These are phyloP conservation scores for Xylaria sp. DNA, from an alignment of 2,329 filamentous ascomycete species.

Conservation along the genomic window DNA sequence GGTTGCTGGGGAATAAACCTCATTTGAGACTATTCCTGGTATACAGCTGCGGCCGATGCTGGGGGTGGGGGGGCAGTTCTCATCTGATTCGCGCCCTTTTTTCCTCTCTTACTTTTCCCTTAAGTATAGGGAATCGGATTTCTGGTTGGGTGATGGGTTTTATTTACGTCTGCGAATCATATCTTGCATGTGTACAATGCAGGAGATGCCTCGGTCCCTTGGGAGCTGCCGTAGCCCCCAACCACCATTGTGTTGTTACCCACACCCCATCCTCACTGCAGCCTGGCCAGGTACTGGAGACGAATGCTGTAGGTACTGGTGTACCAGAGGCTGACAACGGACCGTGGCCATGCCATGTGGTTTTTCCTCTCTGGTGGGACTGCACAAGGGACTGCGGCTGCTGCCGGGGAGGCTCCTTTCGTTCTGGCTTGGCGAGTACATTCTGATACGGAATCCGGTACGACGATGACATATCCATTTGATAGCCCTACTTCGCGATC, in stretches of 20 bases:
- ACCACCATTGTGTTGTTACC: constrained; percentile 5
- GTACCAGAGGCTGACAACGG: not conserved
- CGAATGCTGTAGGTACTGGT: not conserved
- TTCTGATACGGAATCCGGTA: constrained; percentile 7
- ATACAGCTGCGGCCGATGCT: not conserved
- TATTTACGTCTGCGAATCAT: constrained; percentile 26
- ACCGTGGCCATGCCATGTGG: constrained; percentile 26
- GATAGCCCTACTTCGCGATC: not conserved
- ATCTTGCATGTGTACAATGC: constrained; percentile 13
- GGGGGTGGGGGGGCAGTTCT: not conserved
- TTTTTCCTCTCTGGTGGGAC: constrained; percentile 18
- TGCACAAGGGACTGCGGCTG: constrained; percentile 27
- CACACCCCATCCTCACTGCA: constrained; percentile 15
- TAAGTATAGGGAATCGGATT: not conserved
- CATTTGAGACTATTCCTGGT: constrained; percentile 16
- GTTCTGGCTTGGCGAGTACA: constrained; percentile 21
- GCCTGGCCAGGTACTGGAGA: not conserved
- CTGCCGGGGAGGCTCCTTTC: constrained; percentile 18
- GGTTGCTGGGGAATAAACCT: constrained; percentile 4
- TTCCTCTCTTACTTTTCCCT: not conserved
- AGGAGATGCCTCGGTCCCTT: constrained; percentile 13
- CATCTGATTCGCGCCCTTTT: constrained; percentile 17
- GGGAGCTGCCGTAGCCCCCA: constrained; percentile 10
- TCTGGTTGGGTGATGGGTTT: constrained; percentile 18
- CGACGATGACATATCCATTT: not conserved